Evolutionary conservation across 2,329 filamentous ascomycete genomes (phyloP).

Genomic region (Paraphoma chrysanthemicola): DNA sequence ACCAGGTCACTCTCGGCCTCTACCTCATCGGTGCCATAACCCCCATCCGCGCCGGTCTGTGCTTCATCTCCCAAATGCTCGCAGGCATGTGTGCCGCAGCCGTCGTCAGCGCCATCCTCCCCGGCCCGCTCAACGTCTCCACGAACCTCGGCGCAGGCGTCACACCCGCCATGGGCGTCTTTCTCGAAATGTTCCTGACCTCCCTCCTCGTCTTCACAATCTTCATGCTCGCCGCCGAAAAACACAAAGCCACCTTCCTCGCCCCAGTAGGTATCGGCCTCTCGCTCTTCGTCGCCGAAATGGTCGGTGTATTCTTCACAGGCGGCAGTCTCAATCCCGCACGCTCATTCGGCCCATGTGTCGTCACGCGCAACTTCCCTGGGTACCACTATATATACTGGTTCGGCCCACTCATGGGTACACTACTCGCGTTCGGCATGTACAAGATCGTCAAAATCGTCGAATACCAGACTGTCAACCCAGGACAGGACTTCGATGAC

Average conservation of each 20-base stretch:
- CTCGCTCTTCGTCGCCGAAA: slow-evolving; percentile 68
- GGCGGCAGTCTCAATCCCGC: slow-evolving; percentile 53
- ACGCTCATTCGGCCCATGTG: slow-evolving; percentile 50
- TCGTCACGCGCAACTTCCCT: slow-evolving; percentile 47
- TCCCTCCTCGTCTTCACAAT: slow-evolving; percentile 50
- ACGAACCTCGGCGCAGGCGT: slow-evolving; percentile 44
- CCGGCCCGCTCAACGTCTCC: slow-evolving; percentile 41
- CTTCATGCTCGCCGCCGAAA: slow-evolving; percentile 73
- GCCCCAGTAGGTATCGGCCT: slow-evolving; percentile 77
- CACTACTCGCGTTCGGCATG: slow-evolving; percentile 46
- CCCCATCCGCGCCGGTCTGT: slow-evolving; percentile 32
- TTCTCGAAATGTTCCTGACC: slow-evolving; percentile 51
- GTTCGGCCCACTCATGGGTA: slow-evolving; percentile 46
- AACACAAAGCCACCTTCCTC: slow-evolving; percentile 74
- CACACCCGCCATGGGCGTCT: slow-evolving; percentile 42
- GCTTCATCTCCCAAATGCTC: slow-evolving; percentile 46
- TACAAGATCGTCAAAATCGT: slow-evolving; percentile 51
- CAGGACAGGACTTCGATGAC: slow-evolving; percentile 49
- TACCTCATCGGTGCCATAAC: slow-evolving; percentile 42
- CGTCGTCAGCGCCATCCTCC: slow-evolving; percentile 46
- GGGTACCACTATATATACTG: slow-evolving; percentile 55
- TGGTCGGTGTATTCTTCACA: slow-evolving; percentile 56
- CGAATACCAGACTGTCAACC: slow-evolving; percentile 53
- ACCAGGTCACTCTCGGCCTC: slow-evolving; percentile 46
- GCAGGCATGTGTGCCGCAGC: slow-evolving; percentile 46